phyloP scores from a whole-genome alignment of 2,329 filamentous ascomycete species.

The Trichoderma sp. region DNA sequence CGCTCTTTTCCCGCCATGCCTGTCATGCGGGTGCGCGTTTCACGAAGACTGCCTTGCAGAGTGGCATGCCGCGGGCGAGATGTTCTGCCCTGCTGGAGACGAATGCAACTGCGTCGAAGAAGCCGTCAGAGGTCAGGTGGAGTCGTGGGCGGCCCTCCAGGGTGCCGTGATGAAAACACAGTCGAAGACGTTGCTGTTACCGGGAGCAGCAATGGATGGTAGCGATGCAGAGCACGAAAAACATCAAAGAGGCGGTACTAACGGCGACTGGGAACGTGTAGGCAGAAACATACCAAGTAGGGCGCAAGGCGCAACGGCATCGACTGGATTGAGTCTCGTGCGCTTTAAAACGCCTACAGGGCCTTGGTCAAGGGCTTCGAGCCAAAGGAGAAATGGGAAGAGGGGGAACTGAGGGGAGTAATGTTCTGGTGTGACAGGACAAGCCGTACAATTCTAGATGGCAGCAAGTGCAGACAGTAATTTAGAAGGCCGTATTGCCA shows the following conservation, averaged over 20 bases:
- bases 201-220: slow-evolving; percentile 31
- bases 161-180: slow-evolving; percentile 38
- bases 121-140: slow-evolving; percentile 55
- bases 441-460: background rate
- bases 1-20: slow-evolving; percentile 59
- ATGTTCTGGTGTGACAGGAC: background rate
- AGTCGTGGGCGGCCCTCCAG: slow-evolving; percentile 56
- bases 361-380: slow-evolving; percentile 46
- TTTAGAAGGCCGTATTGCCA: background rate
- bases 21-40: slow-evolving; percentile 61
- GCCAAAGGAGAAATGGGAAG: slow-evolving; percentile 26
- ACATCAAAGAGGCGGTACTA: background rate
- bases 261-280: slow-evolving; percentile 32
- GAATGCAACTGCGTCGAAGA: slow-evolving; percentile 62
- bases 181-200: slow-evolving; percentile 28
- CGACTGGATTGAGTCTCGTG: slow-evolving; percentile 48
- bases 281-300: slow-evolving; percentile 26
- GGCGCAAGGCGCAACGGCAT: slow-evolving; percentile 26
- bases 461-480: background rate
- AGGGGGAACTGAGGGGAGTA: background rate
- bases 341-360: slow-evolving; percentile 50
- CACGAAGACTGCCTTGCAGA: slow-evolving; percentile 59
- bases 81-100: slow-evolving; percentile 60
- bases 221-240: slow-evolving; percentile 31
- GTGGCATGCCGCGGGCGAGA: slow-evolving; percentile 58